Evolutionary conservation across 805 yeast genomes (phyloP), one percentile per base, ranked within the genome.

Genomic region (Sugiyamaella qingdaonensis): DNA sequence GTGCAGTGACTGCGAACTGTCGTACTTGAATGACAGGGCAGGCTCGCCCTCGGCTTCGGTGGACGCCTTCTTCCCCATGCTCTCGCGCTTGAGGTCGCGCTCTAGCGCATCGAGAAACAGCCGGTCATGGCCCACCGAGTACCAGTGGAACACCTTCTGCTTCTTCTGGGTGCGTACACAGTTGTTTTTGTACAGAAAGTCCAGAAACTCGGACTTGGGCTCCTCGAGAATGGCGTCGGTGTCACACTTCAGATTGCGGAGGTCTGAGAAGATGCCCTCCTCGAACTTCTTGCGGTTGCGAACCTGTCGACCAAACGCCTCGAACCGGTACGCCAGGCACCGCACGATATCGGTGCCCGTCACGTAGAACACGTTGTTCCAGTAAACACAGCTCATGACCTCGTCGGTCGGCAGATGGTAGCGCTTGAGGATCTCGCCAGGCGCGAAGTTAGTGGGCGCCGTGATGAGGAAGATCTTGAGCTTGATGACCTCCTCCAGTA

Each of bases 301-400:
- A 21, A 94, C 82, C 55, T 80, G 80, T 57, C 98, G 77, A 0
- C 99, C 99, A 73, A 92, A 88, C 61, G 89, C 90, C 61, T 85
- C 85, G 72, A 92, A 86, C 60, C 92, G 82, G 68, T 86, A 94
- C 14, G 90, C 86, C 48, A 92, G 81, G 68, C 96, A 88, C 54
- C 96, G 81, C 46, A 94, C 96, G 54, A 92, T 91, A 73, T 94
- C 98, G 0, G 98, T 92, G 2, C 98, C 98, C 0, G 98, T 92
- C 47, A 92, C 80, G 70, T 86, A 91, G 67, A 86, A 92, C 11
- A 91, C 73, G 64, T 86, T 86, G 63, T 89, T 87, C 97, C 98
- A 92, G 61, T 78, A 85, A 0, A 94, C 89, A 70, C 99, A 92
- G n/a, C 89, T 89, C 60, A 92, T 89, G 2, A 92, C 94, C 67